Conservation (phyloP, 169 alveolate species). For the Plasmodium falciparum region DNA sequence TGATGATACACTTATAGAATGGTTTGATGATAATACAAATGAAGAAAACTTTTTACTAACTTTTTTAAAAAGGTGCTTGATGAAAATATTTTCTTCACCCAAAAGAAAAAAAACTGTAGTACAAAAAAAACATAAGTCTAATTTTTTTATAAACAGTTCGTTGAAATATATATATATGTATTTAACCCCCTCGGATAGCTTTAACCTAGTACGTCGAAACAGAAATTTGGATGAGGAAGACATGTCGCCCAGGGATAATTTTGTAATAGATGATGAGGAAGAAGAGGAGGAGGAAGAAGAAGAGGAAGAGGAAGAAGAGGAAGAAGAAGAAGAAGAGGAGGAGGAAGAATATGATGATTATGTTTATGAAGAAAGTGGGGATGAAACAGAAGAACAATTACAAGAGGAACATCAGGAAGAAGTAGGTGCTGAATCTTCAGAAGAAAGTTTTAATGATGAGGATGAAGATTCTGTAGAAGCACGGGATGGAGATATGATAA, state of each 20-base stretch:
- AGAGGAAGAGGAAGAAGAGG: neutral
- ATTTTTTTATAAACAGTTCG: no score
- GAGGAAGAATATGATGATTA: neutral
- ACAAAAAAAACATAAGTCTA: no score
- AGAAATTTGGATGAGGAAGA: neutral
- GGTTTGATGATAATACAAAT: neutral
- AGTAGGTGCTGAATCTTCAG: neutral
- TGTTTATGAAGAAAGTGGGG: neutral
- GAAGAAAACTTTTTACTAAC: neutral
- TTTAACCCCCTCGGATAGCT: neutral
- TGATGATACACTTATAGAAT: no score
- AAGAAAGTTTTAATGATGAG: neutral
- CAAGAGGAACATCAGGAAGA: neutral
- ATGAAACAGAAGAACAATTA: neutral
- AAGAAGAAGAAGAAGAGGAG: neutral
- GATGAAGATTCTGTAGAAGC: constrained; percentile 3
- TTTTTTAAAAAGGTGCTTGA: neutral
- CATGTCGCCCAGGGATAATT: neutral
- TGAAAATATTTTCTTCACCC: neutral
- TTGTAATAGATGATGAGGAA: neutral
- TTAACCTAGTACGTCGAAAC: neutral
- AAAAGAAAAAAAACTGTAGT: no score
- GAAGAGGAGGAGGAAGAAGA: neutral
- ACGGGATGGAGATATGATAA: neutral
- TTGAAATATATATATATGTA: neutral